phyloP scores from a whole-genome alignment of 192 early-diverging fungal species.

The Allomyces javanicus region DNA sequence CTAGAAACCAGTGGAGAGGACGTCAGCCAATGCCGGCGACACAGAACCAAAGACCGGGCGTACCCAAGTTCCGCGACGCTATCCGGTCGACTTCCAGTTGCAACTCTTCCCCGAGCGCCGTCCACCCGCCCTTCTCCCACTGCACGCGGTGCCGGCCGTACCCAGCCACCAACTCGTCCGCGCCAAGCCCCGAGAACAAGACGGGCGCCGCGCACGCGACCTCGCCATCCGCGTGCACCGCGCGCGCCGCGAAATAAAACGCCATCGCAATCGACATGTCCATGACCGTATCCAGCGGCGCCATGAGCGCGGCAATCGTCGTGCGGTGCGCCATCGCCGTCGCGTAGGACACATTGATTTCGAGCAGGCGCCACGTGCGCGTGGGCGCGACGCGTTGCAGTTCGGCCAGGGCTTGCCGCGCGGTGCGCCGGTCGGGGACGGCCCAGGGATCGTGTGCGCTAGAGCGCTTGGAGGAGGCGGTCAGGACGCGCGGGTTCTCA shows the following conservation, averaged over 20 bases:
- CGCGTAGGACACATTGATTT: conserved; percentile 63
- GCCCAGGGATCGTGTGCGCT: conserved; percentile 11
- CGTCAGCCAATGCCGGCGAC: not conserved
- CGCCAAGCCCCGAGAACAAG: conserved; percentile 70
- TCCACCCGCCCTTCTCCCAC: conserved; percentile 1
- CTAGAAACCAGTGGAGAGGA: conserved; percentile 9
- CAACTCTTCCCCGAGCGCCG: conserved; percentile 16
- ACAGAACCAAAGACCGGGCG: not conserved
- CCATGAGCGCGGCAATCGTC: conserved; percentile 51
- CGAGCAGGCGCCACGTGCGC: conserved; percentile 75
- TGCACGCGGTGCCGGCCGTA: conserved; percentile 63
- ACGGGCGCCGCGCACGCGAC: conserved; percentile 56
- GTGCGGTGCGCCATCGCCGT: conserved; percentile 30
- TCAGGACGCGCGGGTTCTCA: conserved; percentile 54
- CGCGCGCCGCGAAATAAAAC: conserved; percentile 88
- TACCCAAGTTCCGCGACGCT: conserved; percentile 60
- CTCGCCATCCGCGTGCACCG: conserved; percentile 25
- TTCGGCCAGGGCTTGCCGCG: conserved; percentile 26
- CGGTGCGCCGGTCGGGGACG: conserved; percentile 74
- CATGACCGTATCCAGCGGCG: conserved; percentile 77
- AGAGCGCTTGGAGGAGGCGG: not conserved
- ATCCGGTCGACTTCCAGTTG: conserved; percentile 73
- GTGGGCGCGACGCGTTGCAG: conserved; percentile 36
- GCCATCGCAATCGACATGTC: conserved; percentile 80
- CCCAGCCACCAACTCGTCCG: conserved; percentile 85